Evolutionary conservation across 148 eudicot species (phyloP).

Genomic region (Persicaria tinctoria): DNA sequence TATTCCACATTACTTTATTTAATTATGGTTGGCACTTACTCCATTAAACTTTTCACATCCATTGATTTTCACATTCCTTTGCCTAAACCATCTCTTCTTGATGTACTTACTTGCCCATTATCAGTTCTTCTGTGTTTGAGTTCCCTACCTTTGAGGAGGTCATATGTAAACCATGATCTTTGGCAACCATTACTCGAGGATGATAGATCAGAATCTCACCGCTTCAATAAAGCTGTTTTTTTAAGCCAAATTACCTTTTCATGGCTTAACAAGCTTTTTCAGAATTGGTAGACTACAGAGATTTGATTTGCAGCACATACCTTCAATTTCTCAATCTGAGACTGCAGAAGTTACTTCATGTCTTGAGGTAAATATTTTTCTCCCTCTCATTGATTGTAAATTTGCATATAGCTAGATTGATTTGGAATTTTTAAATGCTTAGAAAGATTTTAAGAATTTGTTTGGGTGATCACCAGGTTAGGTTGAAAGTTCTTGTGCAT

Average conservation of each 20-base stretch:
- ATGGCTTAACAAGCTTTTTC: slow-evolving; percentile 78
- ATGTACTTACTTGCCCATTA: slow-evolving; percentile 48
- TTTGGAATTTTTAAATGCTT: too few species aligned
- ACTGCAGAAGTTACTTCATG: slow-evolving; percentile 51
- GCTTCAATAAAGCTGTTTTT: slow-evolving; percentile 36
- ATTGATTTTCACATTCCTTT: slow-evolving; percentile 23
- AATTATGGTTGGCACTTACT: slow-evolving; percentile 21
- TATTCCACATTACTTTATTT: slow-evolving; percentile 30
- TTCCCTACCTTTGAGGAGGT: slow-evolving; percentile 14
- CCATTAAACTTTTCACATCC: slow-evolving; percentile 24
- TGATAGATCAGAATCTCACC: background rate
- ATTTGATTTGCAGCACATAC: slow-evolving; percentile 47
- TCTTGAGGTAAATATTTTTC: slow-evolving; percentile 41
- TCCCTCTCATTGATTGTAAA: background rate
- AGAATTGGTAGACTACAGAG: slow-evolving; percentile 41
- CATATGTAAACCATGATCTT: slow-evolving; percentile 15
- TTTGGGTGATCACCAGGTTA: slow-evolving; percentile 13
- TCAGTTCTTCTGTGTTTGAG: slow-evolving; percentile 45
- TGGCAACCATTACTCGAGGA: slow-evolving; percentile 36
- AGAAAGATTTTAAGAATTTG: background rate
- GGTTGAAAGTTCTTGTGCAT: slow-evolving; percentile 67
- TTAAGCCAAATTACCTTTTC: slow-evolving; percentile 57
- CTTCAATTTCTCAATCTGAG: slow-evolving; percentile 55
- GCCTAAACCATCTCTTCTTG: slow-evolving; percentile 32
- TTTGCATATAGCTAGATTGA: too few species aligned